Conservation (phyloP, 192 early-diverging fungal species). For the Coemansia furcata region DNA sequence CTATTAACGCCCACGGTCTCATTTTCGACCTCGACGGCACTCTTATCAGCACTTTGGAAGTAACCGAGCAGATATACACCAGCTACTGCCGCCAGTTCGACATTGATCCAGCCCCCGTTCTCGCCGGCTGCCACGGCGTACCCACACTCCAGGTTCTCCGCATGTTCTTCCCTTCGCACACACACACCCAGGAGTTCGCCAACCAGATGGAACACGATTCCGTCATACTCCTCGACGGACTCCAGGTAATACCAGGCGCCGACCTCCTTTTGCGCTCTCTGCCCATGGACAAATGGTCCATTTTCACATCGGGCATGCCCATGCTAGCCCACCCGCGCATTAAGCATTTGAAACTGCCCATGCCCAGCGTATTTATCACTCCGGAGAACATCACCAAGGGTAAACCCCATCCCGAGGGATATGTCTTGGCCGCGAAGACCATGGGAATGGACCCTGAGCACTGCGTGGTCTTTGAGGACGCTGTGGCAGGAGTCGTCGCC, state of each 20-base stretch:
- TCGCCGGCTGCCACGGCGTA: constrained; percentile 29
- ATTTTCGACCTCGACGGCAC: constrained; percentile 35
- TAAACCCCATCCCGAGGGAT: constrained; percentile 38
- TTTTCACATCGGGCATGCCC: constrained; percentile 37
- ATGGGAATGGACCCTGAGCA: constrained; percentile 2
- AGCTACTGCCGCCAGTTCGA: not conserved
- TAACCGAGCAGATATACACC: constrained; percentile 29
- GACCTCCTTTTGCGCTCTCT: not conserved
- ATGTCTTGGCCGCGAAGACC: constrained; percentile 16
- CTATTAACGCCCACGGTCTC: not conserved
- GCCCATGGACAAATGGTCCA: constrained; percentile 15
- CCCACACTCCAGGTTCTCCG: constrained; percentile 35
- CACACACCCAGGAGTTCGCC: constrained; percentile 26
- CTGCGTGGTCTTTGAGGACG: constrained; percentile 46
- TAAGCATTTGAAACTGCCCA: constrained; percentile 13
- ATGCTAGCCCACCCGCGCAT: constrained; percentile 26
- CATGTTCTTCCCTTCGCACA: constrained; percentile 13
- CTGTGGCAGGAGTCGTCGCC: constrained; percentile 13
- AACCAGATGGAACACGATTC: constrained; percentile 17
- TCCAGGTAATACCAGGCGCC: constrained; percentile 22
- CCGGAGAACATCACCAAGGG: constrained; percentile 20
- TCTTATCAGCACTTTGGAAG: constrained; percentile 19
- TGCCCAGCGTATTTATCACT: constrained; percentile 27
- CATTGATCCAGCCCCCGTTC: constrained; percentile 20
- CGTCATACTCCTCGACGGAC: constrained; percentile 3